Percentiles rank a stretch among this genome's conserved stretches.
phyloP scores from a whole-genome alignment of 805 yeast genomes.

The Cyberlindnera samutprakarnensis region DNA sequence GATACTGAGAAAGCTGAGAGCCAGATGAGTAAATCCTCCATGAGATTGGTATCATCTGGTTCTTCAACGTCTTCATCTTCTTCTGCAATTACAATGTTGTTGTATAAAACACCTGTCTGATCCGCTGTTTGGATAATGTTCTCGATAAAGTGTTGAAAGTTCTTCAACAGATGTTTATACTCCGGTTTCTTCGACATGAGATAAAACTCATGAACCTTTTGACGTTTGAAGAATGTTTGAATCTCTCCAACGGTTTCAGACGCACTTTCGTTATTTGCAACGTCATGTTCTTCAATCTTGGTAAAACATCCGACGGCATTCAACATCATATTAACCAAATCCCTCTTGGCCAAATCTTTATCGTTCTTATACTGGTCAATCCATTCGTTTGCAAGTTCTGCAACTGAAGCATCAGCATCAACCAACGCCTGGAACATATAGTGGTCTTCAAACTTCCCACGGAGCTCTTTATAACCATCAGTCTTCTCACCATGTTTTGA shows the following conservation, averaged over 20 bases:
- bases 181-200: slow-evolving; percentile 43
- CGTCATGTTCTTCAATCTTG: slow-evolving; percentile 68
- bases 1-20: slow-evolving; percentile 64
- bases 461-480: slow-evolving; percentile 19
- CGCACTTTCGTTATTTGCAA: slow-evolving; percentile 60
- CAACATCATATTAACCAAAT: slow-evolving; percentile 60
- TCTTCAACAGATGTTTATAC: slow-evolving; percentile 41
- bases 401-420: slow-evolving; percentile 40
- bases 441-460: slow-evolving; percentile 38
- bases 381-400: slow-evolving; percentile 51
- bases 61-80: slow-evolving; percentile 27
- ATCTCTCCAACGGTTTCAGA: slow-evolving; percentile 68
- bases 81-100: slow-evolving; percentile 21
- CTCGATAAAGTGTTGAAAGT: slow-evolving; percentile 48
- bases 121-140: slow-evolving; percentile 44
- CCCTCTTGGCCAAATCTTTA: slow-evolving; percentile 44
- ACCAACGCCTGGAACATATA: slow-evolving; percentile 43
- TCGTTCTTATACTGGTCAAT: slow-evolving; percentile 40
- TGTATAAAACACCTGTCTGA: slow-evolving; percentile 55
- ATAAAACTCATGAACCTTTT: slow-evolving; percentile 64
- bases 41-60: slow-evolving; percentile 30
- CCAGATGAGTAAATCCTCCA: slow-evolving; percentile 66
- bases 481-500: slow-evolving; percentile 3
- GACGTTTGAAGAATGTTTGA: slow-evolving; percentile 52
- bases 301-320: slow-evolving; percentile 67